Evolutionary conservation across 371 early-diverging fungal genomes (phyloP), one percentile per base, ranked within the genome.

Genomic region (Zychaea mexicana): DNA sequence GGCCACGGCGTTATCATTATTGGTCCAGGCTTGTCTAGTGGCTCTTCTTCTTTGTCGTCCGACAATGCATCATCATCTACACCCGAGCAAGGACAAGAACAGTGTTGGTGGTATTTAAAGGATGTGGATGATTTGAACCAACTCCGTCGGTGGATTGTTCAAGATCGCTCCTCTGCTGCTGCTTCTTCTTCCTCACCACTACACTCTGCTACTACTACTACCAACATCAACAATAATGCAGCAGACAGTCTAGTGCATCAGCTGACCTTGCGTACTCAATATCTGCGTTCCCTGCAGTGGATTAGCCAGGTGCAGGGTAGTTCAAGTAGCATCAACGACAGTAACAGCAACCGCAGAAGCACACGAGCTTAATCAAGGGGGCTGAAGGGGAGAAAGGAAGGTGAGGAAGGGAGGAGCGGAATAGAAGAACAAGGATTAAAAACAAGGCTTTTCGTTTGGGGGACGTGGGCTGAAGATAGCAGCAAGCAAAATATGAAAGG

Each of bases 1-100:
- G 73, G 72, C 13, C 68, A 69, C 45, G 76, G 76, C 38, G 65
- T 76, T 7, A 65, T 76, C 31, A 64, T 73, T 13, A 71, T 76
- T 60, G 78, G 81, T 10, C 74, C 71, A 32, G 81, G 74, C 24
- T 49, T 49, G 19, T 22, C 49, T 24, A 5, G 13, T 22, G 49
- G n/a, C n/a, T n/a, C n/a, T n/a, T n/a, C n/a, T n/a, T n/a, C n/a
- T n/a, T n/a, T n/a, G n/a, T n/a, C n/a, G n/a, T n/a, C n/a, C n/a
- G 15, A 12, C 1, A 15, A 42, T 42, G 15, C 4, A 3, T 4
- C 4, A 3, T 0, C 15, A 42, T 42, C 42, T 42, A 13, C 13
- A 36, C 69, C 32, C n/a, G 32, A 49, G 4, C 53, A 57, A 30
- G 39, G 53, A 26, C 27, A 47, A 42, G 62, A 61, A 8, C 24